A percentile compares a stretch with the other conserved stretches of the same genome.
These are phyloP conservation scores for Xylaria sp. DNA, from an alignment of 2,329 filamentous ascomycete genomes.

Conservation along the genomic window DNA sequence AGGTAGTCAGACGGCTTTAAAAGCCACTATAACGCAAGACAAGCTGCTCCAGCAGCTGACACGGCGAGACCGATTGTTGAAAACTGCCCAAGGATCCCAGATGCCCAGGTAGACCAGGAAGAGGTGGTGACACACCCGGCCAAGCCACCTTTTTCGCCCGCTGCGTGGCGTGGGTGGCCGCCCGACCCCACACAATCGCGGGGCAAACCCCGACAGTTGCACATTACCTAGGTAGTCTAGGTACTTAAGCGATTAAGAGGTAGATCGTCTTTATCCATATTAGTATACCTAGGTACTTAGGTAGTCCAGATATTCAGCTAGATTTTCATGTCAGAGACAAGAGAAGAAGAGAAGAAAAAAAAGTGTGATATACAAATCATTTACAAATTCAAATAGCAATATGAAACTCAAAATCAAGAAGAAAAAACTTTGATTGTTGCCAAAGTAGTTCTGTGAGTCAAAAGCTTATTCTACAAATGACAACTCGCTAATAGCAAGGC, in stretches of 20 bases:
- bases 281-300: no score
- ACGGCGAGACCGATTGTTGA: conserved; percentile 7
- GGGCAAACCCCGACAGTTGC: conserved; percentile 29
- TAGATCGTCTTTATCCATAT: no score
- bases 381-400: no score
- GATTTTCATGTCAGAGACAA: no score
- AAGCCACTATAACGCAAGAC: background rate
- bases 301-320: no score
- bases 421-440: background rate
- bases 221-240: conserved; percentile 1
- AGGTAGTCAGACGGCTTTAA: background rate
- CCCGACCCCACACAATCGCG: conserved; percentile 20
- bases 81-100: no score
- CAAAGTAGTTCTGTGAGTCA: background rate
- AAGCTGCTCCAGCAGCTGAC: background rate
- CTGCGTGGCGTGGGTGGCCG: background rate
- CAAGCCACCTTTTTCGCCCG: conserved; percentile 25
- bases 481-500: background rate
- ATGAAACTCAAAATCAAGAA: background rate
- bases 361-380: background rate
- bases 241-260: background rate
- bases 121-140: conserved; percentile 32
- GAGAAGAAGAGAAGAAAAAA: no score
- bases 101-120: background rate
- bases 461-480: background rate